Conservation (phyloP, 495 filamentous ascomycete species). For the Hyaloscypha finlandica region DNA sequence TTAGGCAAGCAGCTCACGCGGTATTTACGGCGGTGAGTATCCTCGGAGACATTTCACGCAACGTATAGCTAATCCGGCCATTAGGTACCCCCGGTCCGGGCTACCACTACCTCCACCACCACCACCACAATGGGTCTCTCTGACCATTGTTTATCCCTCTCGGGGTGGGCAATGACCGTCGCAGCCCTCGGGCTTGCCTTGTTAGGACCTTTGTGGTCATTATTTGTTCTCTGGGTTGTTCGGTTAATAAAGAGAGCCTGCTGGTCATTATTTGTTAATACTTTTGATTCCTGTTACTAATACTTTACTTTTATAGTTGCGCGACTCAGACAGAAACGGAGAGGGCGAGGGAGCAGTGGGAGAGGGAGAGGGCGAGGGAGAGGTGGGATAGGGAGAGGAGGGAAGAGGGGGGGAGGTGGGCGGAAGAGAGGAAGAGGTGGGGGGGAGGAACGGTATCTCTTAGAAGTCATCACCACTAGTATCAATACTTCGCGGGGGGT, state of each 20-base stretch:
- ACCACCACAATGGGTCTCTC: constrained; percentile 23
- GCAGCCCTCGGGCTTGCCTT: constrained; percentile 25
- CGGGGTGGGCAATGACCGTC: constrained; percentile 26
- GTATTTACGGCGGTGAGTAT: too few species aligned
- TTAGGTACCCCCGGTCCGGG: too few species aligned
- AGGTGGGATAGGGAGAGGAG: not conserved
- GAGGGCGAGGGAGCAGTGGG: constrained; percentile 21
- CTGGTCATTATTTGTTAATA: constrained; percentile 25
- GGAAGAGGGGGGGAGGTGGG: constrained; percentile 5
- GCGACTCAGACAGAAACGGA: constrained; percentile 21
- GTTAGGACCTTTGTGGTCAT: constrained; percentile 26
- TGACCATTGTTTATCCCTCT: constrained; percentile 25
- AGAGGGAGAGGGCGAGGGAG: constrained; percentile 15
- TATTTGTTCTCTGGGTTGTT: constrained; percentile 24
- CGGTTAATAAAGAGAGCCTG: constrained; percentile 19
- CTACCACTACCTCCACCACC: constrained; percentile 18
- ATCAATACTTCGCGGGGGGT: too few species aligned
- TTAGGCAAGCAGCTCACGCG: too few species aligned
- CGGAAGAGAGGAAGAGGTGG: too few species aligned
- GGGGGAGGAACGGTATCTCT: too few species aligned
- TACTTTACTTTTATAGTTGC: constrained; percentile 24
- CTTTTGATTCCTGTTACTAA: constrained; percentile 24
- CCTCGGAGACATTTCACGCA: too few species aligned
- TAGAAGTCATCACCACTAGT: too few species aligned
- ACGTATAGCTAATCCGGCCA: too few species aligned